Percentiles rank a stretch among this genome's conserved stretches.
Conservation (phyloP, 78 protist species). For the Protostelium mycophagum region DNA sequence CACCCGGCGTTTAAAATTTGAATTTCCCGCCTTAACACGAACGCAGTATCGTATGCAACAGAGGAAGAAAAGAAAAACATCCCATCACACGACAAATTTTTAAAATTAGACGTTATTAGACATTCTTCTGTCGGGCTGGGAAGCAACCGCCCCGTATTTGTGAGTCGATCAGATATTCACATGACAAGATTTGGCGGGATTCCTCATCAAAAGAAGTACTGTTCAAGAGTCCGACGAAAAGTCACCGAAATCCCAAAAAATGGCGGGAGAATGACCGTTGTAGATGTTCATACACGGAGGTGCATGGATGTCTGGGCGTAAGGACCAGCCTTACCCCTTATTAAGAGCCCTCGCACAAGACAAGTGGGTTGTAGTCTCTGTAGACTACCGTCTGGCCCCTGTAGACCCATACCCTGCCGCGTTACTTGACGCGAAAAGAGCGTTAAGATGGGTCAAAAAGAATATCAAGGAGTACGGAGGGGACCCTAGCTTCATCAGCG, state of each 20-base stretch:
- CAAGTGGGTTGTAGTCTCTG: neutral
- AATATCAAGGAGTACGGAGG: neutral
- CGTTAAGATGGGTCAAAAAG: neutral
- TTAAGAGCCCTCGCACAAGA: neutral
- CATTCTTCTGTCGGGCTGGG: neutral
- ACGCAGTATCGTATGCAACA: neutral
- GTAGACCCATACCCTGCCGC: neutral
- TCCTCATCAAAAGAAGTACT: no score
- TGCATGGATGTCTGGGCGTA: neutral
- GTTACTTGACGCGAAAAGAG: neutral
- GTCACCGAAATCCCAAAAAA: no score
- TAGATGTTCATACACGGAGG: neutral
- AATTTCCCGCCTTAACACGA: no score
- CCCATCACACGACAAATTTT: neutral
- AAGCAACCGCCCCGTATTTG: neutral
- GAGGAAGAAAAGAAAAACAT: neutral
- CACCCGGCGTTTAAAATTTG: no score
- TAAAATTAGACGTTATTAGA: neutral
- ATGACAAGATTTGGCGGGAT: no score
- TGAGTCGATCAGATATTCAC: neutral
- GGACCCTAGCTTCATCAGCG: neutral
- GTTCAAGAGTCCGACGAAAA: no score
- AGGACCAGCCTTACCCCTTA: neutral
- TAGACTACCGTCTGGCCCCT: neutral
- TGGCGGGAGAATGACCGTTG: neutral